Conservation (phyloP, 2,329 filamentous ascomycete species). For the Zymoseptoria crescenta region DNA sequence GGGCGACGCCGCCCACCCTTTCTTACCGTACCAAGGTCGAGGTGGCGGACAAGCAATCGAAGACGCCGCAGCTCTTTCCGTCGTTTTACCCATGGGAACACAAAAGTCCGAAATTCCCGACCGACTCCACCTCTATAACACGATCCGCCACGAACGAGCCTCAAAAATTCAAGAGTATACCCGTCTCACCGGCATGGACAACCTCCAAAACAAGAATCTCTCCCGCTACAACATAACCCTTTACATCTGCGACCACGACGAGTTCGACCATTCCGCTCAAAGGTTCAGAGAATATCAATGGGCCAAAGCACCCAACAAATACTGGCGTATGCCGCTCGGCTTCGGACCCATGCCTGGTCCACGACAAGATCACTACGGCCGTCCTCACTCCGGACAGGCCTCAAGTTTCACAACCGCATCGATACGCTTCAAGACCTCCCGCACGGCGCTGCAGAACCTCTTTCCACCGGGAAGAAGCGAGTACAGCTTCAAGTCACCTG, state of each 20-base stretch:
- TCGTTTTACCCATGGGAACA: constrained; percentile 46
- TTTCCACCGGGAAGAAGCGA: constrained; percentile 28
- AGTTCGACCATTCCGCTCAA: constrained; percentile 48
- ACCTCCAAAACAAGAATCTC: constrained; percentile 10
- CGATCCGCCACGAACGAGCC: constrained; percentile 51
- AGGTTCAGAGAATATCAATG: constrained; percentile 45
- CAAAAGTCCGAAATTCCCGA: constrained; percentile 42
- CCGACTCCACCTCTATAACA: constrained; percentile 50
- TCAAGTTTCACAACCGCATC: constrained; percentile 32
- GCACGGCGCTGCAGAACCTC: constrained; percentile 35
- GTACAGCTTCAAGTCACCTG: constrained; percentile 32
- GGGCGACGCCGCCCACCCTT: constrained; percentile 63
- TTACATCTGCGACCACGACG: constrained; percentile 39
- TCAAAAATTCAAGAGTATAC: constrained; percentile 52
- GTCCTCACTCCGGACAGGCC: neutral
- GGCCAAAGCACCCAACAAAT: constrained; percentile 5
- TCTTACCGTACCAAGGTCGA: constrained; percentile 54
- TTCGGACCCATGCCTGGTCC: constrained; percentile 38
- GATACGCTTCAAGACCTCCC: constrained; percentile 35
- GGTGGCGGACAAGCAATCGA: constrained; percentile 60
- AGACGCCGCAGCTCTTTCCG: constrained; percentile 53
- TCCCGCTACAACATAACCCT: neutral
- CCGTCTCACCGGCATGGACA: constrained; percentile 41
- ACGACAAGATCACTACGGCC: constrained; percentile 26
- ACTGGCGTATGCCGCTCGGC: constrained; percentile 32